These are phyloP conservation scores for Ceratocystis huliohia DNA, from an alignment of 2,329 filamentous ascomycete species.

Conservation along the genomic window DNA sequence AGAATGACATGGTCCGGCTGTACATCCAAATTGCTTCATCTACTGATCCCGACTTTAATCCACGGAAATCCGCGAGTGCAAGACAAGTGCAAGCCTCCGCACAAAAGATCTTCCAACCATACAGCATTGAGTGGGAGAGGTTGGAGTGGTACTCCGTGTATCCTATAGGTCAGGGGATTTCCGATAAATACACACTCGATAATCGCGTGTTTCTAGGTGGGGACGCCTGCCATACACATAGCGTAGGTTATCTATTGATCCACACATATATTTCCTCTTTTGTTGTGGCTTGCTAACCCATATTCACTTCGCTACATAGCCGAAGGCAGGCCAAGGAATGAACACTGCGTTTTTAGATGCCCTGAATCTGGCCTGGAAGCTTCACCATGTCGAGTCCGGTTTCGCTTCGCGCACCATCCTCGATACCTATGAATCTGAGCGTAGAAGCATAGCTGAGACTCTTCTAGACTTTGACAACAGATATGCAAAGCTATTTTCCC, in stretches of 20 bases:
- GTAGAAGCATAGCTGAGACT: constrained; percentile 71
- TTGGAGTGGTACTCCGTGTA: constrained; percentile 68
- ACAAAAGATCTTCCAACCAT: constrained; percentile 53
- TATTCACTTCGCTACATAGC: constrained; percentile 32
- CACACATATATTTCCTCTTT: constrained; percentile 23
- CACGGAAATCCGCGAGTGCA: constrained; percentile 49
- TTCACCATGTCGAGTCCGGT: constrained; percentile 75
- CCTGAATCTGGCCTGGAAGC: constrained; percentile 89
- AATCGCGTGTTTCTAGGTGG: constrained; percentile 62
- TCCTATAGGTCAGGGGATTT: constrained; percentile 61
- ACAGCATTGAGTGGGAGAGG: constrained; percentile 52
- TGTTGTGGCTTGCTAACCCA: constrained; percentile 26
- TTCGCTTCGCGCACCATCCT: constrained; percentile 65
- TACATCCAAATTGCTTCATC: constrained; percentile 56
- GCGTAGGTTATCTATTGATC: constrained; percentile 35
- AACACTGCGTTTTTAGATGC: constrained; percentile 71
- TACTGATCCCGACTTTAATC: constrained; percentile 47
- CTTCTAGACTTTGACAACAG: constrained; percentile 76
- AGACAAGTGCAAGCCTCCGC: constrained; percentile 52
- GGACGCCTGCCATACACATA: constrained; percentile 70
- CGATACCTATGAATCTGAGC: constrained; percentile 75
- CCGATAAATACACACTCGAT: constrained; percentile 53
- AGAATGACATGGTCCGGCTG: constrained; percentile 50
- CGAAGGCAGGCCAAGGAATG: constrained; percentile 69
- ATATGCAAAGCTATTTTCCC: constrained; percentile 82